Evolutionary conservation across 208 protist species (phyloP).

Genomic region (Trichomonas vaginalis): DNA sequence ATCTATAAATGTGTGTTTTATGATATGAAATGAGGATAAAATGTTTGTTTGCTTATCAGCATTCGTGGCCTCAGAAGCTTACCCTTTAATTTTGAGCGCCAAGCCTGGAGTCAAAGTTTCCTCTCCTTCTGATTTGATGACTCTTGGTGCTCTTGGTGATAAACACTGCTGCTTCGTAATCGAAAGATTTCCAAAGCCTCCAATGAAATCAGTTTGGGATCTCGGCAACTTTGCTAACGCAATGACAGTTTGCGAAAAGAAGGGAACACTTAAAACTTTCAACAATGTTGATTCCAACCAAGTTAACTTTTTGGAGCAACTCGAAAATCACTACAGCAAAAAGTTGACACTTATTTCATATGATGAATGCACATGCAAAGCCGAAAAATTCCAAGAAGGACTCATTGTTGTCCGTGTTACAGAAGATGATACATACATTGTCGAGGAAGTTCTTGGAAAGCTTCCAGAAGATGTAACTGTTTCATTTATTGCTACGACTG

Average conservation of each 20-base stretch:
- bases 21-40: too few relatives aligned
- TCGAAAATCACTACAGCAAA: not conserved
- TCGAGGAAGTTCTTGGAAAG: not conserved
- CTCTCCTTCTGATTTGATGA: not conserved
- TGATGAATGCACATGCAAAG: not conserved
- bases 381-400: not conserved
- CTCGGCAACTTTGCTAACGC: not conserved
- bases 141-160: not conserved
- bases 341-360: not conserved
- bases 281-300: not conserved
- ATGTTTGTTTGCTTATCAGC: not conserved
- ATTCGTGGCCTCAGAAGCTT: not conserved
- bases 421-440: not conserved
- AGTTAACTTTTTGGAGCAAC: not conserved
- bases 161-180: not conserved
- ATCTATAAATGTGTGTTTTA: too few relatives aligned
- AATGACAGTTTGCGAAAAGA: not conserved
- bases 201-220: not conserved
- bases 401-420: not conserved
- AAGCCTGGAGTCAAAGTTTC: not conserved
- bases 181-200: not conserved
- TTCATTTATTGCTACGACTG: not conserved
- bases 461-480: not conserved
- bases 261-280: not conserved
- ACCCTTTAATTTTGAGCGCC: not conserved